phyloP scores from a whole-genome alignment of 1,284 basidiomycete genomes.

The Cerrena zonata region DNA sequence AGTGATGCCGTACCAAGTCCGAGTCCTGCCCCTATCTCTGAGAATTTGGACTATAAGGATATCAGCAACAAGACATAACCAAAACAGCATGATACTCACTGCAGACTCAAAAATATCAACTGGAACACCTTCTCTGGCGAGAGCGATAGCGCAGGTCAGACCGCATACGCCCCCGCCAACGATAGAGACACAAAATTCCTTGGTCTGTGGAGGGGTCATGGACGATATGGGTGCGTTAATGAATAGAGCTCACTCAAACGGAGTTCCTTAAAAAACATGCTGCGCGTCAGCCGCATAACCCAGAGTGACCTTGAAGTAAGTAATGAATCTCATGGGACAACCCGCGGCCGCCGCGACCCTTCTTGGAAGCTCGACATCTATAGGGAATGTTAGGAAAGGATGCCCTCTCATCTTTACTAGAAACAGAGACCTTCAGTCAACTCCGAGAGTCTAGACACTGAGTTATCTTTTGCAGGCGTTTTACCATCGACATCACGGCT shows the following conservation, averaged over 20 bases:
- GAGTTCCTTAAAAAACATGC: too few relatives aligned
- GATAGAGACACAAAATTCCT: slow-evolving; percentile 15
- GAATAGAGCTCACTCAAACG: too few relatives aligned
- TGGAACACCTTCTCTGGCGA: slow-evolving; percentile 12
- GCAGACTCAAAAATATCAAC: slow-evolving; percentile 18
- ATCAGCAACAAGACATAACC: neutral
- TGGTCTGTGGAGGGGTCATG: neutral
- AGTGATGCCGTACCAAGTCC: slow-evolving; percentile 8
- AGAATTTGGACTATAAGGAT: slow-evolving; percentile 7
- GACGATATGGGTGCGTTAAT: too few relatives aligned
- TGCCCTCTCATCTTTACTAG: too few relatives aligned
- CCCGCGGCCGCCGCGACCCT: slow-evolving; percentile 1
- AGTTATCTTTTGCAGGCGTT: neutral
- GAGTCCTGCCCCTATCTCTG: slow-evolving; percentile 11
- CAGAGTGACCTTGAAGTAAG: too few relatives aligned
- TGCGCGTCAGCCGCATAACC: too few relatives aligned
- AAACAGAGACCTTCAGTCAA: too few relatives aligned
- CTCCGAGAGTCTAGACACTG: neutral
- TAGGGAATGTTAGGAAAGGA: neutral
- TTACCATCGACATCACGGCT: neutral
- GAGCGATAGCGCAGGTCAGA: slow-evolving; percentile 14
- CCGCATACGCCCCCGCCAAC: slow-evolving; percentile 21
- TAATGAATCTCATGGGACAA: neutral
- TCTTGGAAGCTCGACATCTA: neutral
- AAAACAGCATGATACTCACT: slow-evolving; percentile 7